These are phyloP conservation scores for Pythium scleroteichum DNA, from an alignment of 352 stramenopile genomes.

Conservation along the genomic window DNA sequence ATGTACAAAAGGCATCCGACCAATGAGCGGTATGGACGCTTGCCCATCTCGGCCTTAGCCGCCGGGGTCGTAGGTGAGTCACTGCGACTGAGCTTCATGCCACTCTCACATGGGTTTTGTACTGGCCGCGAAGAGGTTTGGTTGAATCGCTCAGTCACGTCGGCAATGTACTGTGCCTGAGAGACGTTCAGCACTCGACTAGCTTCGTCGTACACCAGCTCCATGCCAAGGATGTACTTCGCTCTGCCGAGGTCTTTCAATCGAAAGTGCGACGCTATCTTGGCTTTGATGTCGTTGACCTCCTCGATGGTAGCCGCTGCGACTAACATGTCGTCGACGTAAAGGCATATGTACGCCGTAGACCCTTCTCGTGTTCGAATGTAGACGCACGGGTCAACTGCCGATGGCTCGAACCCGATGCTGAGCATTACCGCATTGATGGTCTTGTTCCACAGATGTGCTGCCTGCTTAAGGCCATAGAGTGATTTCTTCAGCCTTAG, in stretches of 20 bases:
- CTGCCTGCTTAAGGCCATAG: constrained; percentile 27
- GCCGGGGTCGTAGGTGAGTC: background rate
- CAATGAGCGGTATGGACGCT: constrained; percentile 7
- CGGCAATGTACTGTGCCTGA: background rate
- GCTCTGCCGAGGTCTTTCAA: constrained; percentile 26
- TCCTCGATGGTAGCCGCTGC: background rate
- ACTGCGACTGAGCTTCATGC: background rate
- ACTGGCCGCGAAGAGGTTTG: background rate
- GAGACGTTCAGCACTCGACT: background rate
- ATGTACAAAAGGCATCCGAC: constrained; percentile 12
- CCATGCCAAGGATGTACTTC: constrained; percentile 21
- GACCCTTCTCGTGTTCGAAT: background rate
- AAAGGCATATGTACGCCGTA: background rate
- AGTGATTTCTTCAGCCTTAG: constrained; percentile 11
- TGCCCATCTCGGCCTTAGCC: constrained; percentile 1
- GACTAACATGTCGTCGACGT: constrained; percentile 16
- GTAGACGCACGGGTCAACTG: constrained; percentile 4
- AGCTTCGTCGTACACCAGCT: constrained; percentile 8
- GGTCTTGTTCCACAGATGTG: constrained; percentile 1
- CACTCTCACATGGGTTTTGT: background rate
- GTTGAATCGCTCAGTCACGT: background rate
- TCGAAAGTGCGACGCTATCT: constrained; percentile 9
- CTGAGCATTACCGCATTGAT: background rate
- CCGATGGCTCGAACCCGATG: background rate
- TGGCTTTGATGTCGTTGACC: background rate